Percentiles rank a stretch among this genome's conserved stretches.
Conservation (phyloP, 352 stramenopile genomes). For the Phytophthora lateralis region DNA sequence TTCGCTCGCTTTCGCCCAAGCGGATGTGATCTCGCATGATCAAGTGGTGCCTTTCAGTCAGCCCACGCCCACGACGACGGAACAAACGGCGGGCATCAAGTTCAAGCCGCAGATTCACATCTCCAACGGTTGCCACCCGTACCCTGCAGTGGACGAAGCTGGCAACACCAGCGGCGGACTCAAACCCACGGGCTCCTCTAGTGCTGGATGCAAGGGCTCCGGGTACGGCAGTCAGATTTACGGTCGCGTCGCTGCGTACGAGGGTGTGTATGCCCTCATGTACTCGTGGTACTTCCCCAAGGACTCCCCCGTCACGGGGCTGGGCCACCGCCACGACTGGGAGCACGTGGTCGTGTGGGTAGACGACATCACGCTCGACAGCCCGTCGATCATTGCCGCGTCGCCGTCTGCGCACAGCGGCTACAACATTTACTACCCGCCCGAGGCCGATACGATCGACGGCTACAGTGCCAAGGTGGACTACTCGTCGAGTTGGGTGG, state of each 20-base stretch:
- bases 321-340: conserved; percentile 48
- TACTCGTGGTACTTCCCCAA: conserved; percentile 56
- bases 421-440: conserved; percentile 36
- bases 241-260: conserved; percentile 22
- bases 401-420: conserved; percentile 31
- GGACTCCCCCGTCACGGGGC: conserved; percentile 33
- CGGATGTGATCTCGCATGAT: conserved; percentile 28
- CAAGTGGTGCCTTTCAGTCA: conserved; percentile 31
- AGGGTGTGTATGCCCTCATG: conserved; percentile 34
- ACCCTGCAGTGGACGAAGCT: conserved; percentile 33
- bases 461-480: conserved; percentile 33
- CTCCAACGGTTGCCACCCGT: conserved; percentile 41
- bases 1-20: conserved; percentile 4
- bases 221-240: conserved; percentile 32
- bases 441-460: conserved; percentile 16
- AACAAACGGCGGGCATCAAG: conserved; percentile 33
- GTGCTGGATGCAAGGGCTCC: conserved; percentile 32
- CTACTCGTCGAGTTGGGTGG: conserved; percentile 28
- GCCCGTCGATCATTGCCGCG: conserved; percentile 28
- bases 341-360: conserved; percentile 50
- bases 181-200: conserved; percentile 33
- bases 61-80: conserved; percentile 16
- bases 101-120: conserved; percentile 49
- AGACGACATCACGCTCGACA: conserved; percentile 25
- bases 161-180: conserved; percentile 43